Conservation (phyloP, 805 yeast species). For the Saccharomycopsis sp. region DNA sequence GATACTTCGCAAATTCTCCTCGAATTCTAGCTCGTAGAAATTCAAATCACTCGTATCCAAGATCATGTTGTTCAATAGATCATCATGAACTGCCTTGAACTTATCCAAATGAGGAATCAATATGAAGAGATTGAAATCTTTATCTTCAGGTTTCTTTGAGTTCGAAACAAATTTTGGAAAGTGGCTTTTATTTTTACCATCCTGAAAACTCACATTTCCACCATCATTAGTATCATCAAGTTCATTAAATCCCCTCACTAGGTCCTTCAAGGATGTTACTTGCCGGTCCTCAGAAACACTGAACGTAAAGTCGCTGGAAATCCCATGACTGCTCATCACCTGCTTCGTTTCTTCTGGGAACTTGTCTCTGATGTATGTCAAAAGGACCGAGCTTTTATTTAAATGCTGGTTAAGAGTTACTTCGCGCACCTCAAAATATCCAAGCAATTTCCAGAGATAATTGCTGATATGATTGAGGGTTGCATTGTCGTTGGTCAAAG, state of each 20-base stretch:
- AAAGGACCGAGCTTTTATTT: neutral
- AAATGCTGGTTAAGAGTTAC: neutral
- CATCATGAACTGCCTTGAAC: neutral
- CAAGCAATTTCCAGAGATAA: neutral
- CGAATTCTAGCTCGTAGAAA: neutral
- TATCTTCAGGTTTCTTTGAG: neutral
- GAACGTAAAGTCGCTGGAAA: neutral
- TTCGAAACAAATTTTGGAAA: neutral
- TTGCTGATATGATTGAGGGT: neutral
- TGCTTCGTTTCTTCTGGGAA: neutral
- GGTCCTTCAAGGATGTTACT: neutral
- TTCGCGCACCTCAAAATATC: neutral
- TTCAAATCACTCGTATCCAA: neutral
- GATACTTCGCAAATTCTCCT: neutral
- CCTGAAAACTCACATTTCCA: neutral
- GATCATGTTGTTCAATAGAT: neutral
- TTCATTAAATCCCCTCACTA: neutral
- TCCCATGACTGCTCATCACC: neutral
- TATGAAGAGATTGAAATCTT: neutral
- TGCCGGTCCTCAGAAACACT: neutral
- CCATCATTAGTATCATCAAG: neutral
- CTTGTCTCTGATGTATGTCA: neutral
- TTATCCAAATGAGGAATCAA: neutral
- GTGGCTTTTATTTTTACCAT: neutral
- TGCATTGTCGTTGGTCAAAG: neutral